Base-by-base conservation (phyloP, 306 rosid genomes). In the Cicer bijugum region DNA sequence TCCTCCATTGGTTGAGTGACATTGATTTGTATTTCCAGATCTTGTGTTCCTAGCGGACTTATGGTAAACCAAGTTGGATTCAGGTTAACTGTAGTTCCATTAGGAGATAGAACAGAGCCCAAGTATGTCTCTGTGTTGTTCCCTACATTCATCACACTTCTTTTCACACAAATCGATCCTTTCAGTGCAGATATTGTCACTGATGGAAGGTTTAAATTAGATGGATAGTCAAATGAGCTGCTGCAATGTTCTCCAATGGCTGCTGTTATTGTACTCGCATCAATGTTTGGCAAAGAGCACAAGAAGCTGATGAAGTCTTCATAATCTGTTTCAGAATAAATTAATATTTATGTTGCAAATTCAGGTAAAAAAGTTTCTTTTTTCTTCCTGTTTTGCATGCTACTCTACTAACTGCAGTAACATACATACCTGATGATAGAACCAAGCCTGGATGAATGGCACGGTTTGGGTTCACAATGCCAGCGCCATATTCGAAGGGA, bases 391-490 rank as follows among this genome's bases (percentile, higher is more conserved):
- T 66, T 51, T 43, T 62, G 40, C 40, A 57, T 57, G 50, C 28
- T 44, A 28, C 47, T 39, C 17, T 47, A 66, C 11, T 40, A 69
- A 7, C 40, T 19, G 42, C 71, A 55, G 56, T 66, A 67, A 50
- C 57, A 39, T 33, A 59, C 11, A 59, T 81, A 90, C 96, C 92
- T 78, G 92, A 46, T 42, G 88, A 35, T 12, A 94, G 83, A 44
- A 91, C 92, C 59, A 91, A 84, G 56, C 98, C 96, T 0, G 96
- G 97, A 83, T 91, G 86, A 46, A 67, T 51, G 63, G 95, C 97
- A 59, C 67, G 53, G 38, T 64, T 75, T 6, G 98, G 91, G 37
- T 68, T 79, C 48, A 94, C 81, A n/a, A 87, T 77, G 64, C 98
- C 98, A 20, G 92, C 88, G 1, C 98, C 97, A 5, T 76, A 74